These are phyloP conservation scores for Metschnikowia borealis DNA, from an alignment of 805 yeast genomes.

Conservation along the genomic window DNA sequence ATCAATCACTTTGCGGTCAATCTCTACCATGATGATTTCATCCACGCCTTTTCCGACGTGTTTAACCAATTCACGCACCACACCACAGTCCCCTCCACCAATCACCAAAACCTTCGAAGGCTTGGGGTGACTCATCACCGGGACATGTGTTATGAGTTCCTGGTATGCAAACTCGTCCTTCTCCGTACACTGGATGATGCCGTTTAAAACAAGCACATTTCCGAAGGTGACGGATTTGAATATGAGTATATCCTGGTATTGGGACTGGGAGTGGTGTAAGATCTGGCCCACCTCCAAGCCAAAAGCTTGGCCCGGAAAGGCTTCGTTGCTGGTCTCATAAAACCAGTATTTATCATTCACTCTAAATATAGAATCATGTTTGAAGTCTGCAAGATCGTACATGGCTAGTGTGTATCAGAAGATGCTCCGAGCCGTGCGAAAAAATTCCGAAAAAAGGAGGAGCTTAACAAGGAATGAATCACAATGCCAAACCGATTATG, in stretches of 20 bases:
- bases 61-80: constrained; percentile 80
- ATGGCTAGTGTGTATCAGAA: constrained; percentile 1
- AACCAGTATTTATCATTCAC: constrained; percentile 58
- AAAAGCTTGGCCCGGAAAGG: constrained; percentile 87
- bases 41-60: constrained; percentile 49
- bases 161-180: constrained; percentile 92
- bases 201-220: constrained; percentile 84
- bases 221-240: constrained; percentile 76
- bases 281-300: constrained; percentile 58
- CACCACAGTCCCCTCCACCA: constrained; percentile 98
- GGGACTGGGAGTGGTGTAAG: constrained; percentile 62
- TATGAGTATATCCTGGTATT: constrained; percentile 77
- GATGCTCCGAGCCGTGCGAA: not conserved
- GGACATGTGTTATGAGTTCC: constrained; percentile 84
- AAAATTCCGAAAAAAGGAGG: not conserved
- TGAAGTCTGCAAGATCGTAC: constrained; percentile 8
- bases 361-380: constrained; percentile 27
- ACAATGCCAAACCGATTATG: not conserved
- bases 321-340: constrained; percentile 62
- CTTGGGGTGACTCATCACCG: constrained; percentile 68
- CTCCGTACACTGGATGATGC: constrained; percentile 87
- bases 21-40: constrained; percentile 76
- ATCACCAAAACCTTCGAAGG: constrained; percentile 80
- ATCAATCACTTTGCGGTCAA: constrained; percentile 77
- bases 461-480: not conserved